phyloP scores from a whole-genome alignment of 208 protist genomes.

The Porcisia hertigi region DNA sequence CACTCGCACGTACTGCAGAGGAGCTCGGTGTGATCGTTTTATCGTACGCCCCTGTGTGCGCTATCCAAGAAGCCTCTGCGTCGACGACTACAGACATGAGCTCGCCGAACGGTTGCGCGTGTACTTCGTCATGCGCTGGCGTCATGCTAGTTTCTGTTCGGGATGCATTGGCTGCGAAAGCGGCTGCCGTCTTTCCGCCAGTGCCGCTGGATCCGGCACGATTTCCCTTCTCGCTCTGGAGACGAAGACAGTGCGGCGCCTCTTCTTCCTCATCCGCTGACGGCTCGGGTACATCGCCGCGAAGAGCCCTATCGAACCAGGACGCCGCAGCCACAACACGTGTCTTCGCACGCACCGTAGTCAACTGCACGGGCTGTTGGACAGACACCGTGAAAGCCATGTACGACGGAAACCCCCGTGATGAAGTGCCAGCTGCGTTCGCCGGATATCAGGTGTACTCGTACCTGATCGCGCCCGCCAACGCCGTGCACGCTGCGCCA shows the following conservation, averaged over 20 bases:
- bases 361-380: conserved; percentile 75
- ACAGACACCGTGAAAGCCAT: conserved; percentile 57
- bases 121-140: not conserved
- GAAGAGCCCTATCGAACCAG: not conserved
- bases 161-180: conserved; percentile 12
- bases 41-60: conserved; percentile 53
- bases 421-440: conserved; percentile 35
- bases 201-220: not conserved
- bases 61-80: conserved; percentile 24
- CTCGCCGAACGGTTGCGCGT: not conserved
- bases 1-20: conserved; percentile 72
- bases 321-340: not conserved
- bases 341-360: conserved; percentile 56
- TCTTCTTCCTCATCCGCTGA: not conserved
- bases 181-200: not conserved
- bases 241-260: not conserved
- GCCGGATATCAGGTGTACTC: conserved; percentile 46
- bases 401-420: conserved; percentile 38
- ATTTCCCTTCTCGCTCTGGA: not conserved
- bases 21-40: conserved; percentile 62
- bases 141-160: conserved; percentile 20
- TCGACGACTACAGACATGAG: not conserved
- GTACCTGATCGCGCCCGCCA: conserved; percentile 60
- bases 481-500: conserved; percentile 23
- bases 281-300: not conserved